Conservation (phyloP, 2,329 filamentous ascomycete genomes). For the Penicillium concentricum region DNA sequence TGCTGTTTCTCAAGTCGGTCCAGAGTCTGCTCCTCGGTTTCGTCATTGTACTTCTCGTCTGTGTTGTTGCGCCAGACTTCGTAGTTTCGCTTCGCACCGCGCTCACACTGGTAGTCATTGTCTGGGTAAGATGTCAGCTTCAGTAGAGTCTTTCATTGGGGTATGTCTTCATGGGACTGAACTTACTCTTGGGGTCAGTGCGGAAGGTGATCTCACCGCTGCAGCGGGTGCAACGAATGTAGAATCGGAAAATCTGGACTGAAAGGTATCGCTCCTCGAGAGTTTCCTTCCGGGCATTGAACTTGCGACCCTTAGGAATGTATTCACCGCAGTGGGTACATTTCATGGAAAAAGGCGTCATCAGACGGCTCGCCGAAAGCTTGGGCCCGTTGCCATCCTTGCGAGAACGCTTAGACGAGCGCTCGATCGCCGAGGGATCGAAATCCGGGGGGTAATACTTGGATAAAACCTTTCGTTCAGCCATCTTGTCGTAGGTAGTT, state of each 20-base stretch:
- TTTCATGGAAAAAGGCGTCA: slow-evolving; percentile 83
- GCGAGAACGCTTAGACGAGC: slow-evolving; percentile 54
- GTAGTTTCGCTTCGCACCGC: slow-evolving; percentile 86
- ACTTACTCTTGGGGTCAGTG: slow-evolving; percentile 80
- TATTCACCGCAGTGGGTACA: slow-evolving; percentile 66
- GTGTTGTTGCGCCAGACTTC: slow-evolving; percentile 80
- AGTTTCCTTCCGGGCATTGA: slow-evolving; percentile 92
- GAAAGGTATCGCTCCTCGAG: slow-evolving; percentile 85
- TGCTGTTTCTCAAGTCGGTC: slow-evolving; percentile 80
- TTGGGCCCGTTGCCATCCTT: slow-evolving; percentile 64
- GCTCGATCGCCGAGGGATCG: slow-evolving; percentile 77
- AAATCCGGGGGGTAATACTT: slow-evolving; percentile 72
- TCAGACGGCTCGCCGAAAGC: slow-evolving; percentile 67
- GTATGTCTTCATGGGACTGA: too few species aligned
- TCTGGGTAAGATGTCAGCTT: slow-evolving; percentile 9
- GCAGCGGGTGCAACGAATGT: slow-evolving; percentile 86
- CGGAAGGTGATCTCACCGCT: slow-evolving; percentile 85
- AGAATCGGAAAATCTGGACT: slow-evolving; percentile 86
- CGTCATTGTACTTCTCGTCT: slow-evolving; percentile 53
- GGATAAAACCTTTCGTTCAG: slow-evolving; percentile 75
- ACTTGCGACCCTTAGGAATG: slow-evolving; percentile 91
- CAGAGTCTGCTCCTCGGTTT: slow-evolving; percentile 83
- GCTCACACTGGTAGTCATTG: slow-evolving; percentile 80
- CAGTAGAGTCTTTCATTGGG: too few species aligned
- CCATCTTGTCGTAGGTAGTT: slow-evolving; percentile 55